These are phyloP conservation scores for Chionographis japonica DNA, from an alignment of 106 monocot genomes.

Conservation along the genomic window DNA sequence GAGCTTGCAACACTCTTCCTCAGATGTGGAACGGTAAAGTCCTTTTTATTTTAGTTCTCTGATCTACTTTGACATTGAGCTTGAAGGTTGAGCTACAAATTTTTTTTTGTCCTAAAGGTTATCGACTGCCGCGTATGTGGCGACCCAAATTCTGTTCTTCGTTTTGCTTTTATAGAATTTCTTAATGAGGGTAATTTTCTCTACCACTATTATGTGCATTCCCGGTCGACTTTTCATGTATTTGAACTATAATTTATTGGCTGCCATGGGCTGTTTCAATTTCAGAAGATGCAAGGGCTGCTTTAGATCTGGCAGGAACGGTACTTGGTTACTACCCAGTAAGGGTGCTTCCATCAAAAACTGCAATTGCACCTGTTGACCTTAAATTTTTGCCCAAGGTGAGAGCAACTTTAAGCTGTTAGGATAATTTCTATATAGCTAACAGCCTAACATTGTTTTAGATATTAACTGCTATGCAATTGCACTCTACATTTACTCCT, in stretches of 20 bases:
- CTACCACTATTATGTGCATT: neutral
- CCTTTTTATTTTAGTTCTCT: slow-evolving; percentile 1
- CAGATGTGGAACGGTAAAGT: slow-evolving; percentile 34
- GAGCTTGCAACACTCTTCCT: slow-evolving; percentile 41
- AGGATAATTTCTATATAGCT: neutral
- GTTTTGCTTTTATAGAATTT: slow-evolving; percentile 52
- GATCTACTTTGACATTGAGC: neutral
- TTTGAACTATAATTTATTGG: neutral
- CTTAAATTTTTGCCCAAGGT: slow-evolving; percentile 38
- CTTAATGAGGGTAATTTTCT: slow-evolving; percentile 34
- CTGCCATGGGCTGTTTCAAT: neutral
- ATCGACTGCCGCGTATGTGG: slow-evolving; percentile 53
- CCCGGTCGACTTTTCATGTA: neutral
- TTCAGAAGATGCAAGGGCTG: slow-evolving; percentile 42
- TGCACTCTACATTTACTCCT: neutral
- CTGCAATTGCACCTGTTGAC: slow-evolving; percentile 46
- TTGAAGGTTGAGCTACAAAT: neutral
- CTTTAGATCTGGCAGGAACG: slow-evolving; percentile 34
- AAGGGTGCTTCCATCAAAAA: slow-evolving; percentile 51
- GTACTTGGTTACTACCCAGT: slow-evolving; percentile 51
- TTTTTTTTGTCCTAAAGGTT: slow-evolving; percentile 19
- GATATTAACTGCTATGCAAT: neutral
- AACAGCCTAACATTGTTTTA: neutral
- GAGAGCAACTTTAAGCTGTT: neutral
- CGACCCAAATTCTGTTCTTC: slow-evolving; percentile 49